Evolutionary conservation across 805 yeast species (phyloP).

Genomic region (Sugiyamaella marilandica): DNA sequence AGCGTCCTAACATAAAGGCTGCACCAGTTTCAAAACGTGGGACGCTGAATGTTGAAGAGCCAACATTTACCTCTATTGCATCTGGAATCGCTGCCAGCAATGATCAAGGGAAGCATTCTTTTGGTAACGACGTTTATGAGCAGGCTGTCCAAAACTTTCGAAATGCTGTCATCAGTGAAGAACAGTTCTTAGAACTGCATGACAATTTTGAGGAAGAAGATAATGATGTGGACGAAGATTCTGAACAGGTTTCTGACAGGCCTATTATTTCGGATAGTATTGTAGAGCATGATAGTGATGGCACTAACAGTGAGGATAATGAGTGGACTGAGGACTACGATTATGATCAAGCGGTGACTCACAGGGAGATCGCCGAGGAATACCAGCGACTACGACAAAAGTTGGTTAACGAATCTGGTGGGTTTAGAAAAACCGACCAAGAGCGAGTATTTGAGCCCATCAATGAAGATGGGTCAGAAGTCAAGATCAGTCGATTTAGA

Average conservation of each 20-base stretch:
- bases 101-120: neutral
- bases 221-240: constrained; percentile 23
- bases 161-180: constrained; percentile 19
- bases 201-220: constrained; percentile 20
- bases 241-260: constrained; percentile 28
- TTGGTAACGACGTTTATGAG: constrained; percentile 15
- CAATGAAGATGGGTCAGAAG: constrained; percentile 57
- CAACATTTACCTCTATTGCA: neutral
- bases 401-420: constrained; percentile 45
- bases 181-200: constrained; percentile 22
- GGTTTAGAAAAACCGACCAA: constrained; percentile 42
- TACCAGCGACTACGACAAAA: constrained; percentile 54
- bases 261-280: constrained; percentile 42
- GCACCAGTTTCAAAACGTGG: neutral
- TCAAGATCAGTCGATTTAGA: constrained; percentile 62
- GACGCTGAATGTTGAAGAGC: neutral
- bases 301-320: constrained; percentile 19
- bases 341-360: constrained; percentile 35
- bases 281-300: constrained; percentile 34
- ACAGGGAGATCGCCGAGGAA: constrained; percentile 48
- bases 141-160: constrained; percentile 18
- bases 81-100: neutral
- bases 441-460: constrained; percentile 63
- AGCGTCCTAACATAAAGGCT: neutral
- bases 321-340: constrained; percentile 26